Percentiles rank a stretch among this genome's conserved stretches.
Conservation (phyloP, 2,329 filamentous ascomycete genomes). For the Pyrenophora graminea region DNA sequence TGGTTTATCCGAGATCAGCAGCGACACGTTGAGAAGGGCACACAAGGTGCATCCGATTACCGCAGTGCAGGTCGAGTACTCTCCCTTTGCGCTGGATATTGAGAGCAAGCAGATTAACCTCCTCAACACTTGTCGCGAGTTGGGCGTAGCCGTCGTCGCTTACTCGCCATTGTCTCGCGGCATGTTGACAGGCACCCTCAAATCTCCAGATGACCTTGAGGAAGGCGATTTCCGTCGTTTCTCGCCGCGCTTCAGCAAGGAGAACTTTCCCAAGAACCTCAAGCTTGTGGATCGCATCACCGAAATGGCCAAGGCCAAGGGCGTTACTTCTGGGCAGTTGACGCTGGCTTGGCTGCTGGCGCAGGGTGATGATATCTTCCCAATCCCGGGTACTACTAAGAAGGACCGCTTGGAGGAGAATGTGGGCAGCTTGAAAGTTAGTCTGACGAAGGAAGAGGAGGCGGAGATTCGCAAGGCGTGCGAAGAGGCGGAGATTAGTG, state of each 20-base stretch:
- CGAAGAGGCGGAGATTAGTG: conserved; percentile 49
- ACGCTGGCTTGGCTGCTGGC: conserved; percentile 50
- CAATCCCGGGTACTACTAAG: conserved; percentile 57
- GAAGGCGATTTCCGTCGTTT: conserved; percentile 31
- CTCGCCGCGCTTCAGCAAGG: conserved; percentile 50
- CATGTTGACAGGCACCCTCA: conserved; percentile 32
- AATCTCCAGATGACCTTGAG: conserved; percentile 52
- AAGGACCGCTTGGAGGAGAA: conserved; percentile 40
- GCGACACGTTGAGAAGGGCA: conserved; percentile 55
- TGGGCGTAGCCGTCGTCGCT: conserved; percentile 49
- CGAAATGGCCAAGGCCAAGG: conserved; percentile 52
- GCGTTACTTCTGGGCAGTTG: conserved; percentile 61
- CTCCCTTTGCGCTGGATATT: conserved; percentile 54
- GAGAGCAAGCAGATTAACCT: conserved; percentile 47
- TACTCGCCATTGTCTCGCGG: conserved; percentile 48
- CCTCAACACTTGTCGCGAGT: conserved; percentile 49
- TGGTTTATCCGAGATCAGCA: conserved; percentile 53
- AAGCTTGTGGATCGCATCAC: conserved; percentile 39
- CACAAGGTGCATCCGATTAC: conserved; percentile 52
- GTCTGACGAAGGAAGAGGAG: conserved; percentile 36
- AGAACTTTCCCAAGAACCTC: conserved; percentile 46
- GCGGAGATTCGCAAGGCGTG: conserved; percentile 32
- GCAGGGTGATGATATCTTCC: conserved; percentile 57
- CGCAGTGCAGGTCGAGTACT: conserved; percentile 59
- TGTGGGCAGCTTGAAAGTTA: conserved; percentile 29